phyloP scores from a whole-genome alignment of 768 basidiomycete genomes.

The Leccinum rimulosum region DNA sequence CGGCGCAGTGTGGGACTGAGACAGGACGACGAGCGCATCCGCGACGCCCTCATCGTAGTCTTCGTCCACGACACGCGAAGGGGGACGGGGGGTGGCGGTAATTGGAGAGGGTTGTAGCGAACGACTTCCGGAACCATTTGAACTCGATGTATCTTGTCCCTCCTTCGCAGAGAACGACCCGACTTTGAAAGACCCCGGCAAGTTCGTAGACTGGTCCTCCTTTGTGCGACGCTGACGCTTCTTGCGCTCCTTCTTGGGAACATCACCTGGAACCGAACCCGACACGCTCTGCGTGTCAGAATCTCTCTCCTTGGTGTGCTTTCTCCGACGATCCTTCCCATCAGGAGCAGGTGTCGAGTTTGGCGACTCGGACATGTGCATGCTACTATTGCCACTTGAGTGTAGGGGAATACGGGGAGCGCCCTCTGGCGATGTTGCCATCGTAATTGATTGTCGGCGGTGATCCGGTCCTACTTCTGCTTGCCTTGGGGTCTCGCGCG shows the following conservation, averaged over 20 bases:
- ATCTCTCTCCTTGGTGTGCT: slow-evolving; percentile 51
- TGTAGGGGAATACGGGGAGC: slow-evolving; percentile 30
- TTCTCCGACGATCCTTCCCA: slow-evolving; percentile 44
- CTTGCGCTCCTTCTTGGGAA: slow-evolving; percentile 58
- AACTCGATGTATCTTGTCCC: slow-evolving; percentile 63
- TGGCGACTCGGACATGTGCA: slow-evolving; percentile 62
- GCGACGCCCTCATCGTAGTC: slow-evolving; percentile 94
- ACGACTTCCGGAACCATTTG: slow-evolving; percentile 57
- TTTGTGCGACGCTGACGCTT: slow-evolving; percentile 44
- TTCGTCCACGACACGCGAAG: slow-evolving; percentile 77
- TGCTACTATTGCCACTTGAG: slow-evolving; percentile 27
- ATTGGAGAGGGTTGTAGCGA: slow-evolving; percentile 75
- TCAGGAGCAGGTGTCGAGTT: slow-evolving; percentile 43
- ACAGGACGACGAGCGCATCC: slow-evolving; percentile 76
- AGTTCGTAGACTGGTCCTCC: slow-evolving; percentile 40
- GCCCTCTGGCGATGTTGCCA: slow-evolving; percentile 49
- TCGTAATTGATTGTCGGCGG: slow-evolving; percentile 35
- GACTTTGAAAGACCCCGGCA: slow-evolving; percentile 33
- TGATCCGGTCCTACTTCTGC: slow-evolving; percentile 32
- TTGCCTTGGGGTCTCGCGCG: slow-evolving; percentile 40
- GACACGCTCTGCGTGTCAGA: slow-evolving; percentile 33
- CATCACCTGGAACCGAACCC: slow-evolving; percentile 35
- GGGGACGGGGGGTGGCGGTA: slow-evolving; percentile 54
- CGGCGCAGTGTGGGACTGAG: slow-evolving; percentile 37
- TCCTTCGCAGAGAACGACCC: slow-evolving; percentile 38